These are phyloP conservation scores for Phytopythium sindhum DNA, from an alignment of 352 stramenopile genomes.

Conservation along the genomic window DNA sequence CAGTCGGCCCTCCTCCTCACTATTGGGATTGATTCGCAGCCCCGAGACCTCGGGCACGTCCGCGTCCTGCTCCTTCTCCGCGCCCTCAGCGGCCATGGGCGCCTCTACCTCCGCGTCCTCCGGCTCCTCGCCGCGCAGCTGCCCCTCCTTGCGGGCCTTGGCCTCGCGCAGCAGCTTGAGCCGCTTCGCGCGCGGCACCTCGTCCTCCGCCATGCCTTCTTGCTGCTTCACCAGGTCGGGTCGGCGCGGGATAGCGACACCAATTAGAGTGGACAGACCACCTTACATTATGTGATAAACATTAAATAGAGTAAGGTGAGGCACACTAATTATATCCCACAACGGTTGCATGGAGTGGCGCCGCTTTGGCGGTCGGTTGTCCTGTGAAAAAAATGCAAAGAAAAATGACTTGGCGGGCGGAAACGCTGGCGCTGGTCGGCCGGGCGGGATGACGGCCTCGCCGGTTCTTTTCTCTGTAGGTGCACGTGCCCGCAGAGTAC, in stretches of 20 bases:
- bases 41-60: slow-evolving; percentile 17
- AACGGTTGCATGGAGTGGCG: too few relatives aligned
- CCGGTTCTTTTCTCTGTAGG: too few relatives aligned
- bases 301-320: too few relatives aligned
- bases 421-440: too few relatives aligned
- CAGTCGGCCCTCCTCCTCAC: slow-evolving; percentile 16
- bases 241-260: neutral
- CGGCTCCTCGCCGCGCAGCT: slow-evolving; percentile 26
- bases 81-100: slow-evolving; percentile 7
- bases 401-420: too few relatives aligned
- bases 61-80: slow-evolving; percentile 11
- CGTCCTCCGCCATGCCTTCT: slow-evolving; percentile 36
- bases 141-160: slow-evolving; percentile 70
- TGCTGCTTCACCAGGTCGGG: neutral
- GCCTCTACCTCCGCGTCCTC: slow-evolving; percentile 11
- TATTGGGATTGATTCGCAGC: slow-evolving; percentile 1
- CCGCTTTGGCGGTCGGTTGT: too few relatives aligned
- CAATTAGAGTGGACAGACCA: neutral
- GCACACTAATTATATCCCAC: too few relatives aligned
- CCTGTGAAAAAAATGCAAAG: too few relatives aligned
- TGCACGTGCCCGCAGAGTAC: too few relatives aligned
- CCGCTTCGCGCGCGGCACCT: slow-evolving; percentile 78
- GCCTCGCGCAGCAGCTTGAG: slow-evolving; percentile 82
- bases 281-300: neutral
- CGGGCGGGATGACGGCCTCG: too few relatives aligned